Evolutionary conservation across 106 monocot genomes (phyloP), one percentile per base, ranked within the genome.

Genomic region (Posidonia australis): DNA sequence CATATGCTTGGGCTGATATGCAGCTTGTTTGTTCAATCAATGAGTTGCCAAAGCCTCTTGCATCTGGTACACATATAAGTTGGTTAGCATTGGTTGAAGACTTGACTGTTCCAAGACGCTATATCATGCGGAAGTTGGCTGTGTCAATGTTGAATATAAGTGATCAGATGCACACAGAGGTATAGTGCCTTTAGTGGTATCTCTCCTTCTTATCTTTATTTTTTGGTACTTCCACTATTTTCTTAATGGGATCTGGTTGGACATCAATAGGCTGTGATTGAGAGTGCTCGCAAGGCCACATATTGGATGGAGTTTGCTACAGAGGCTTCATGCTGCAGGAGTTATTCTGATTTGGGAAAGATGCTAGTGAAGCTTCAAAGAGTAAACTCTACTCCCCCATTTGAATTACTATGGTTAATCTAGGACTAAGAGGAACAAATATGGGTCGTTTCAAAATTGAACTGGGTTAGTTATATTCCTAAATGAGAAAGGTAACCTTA

Each of bases 31-130:
- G 74, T 54, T 65, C 89, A 36, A 89, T 93, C 16, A 71, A 76
- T 48, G 86, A 89, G 29, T 72, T 67, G 62, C 93, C 93, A 44
- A 64, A 72, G 67, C 85, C 89, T 51, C 89, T 93, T 65, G 73
- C 67, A 58, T 77, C 73, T 70, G 93, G 88, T 51, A 81, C 74
- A 48, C 89, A 93, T 76, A 67, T 67, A 48, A 89, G 62, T 66
- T 93, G 89, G 93, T 74, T 83, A 72, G 78, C 79, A 32, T 44
- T 89, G 52, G 93, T 93, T 53, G 81, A 80, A 58, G 93, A 93
- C 53, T 56, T 89, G 65, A 76, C 65, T 65, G 25, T 28, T 52
- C 71, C 63, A 44, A 63, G 63, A 29, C 63, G 43, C 21, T 63
- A 54, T 54, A 63, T 72, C 43, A 72, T 63, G 54, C 36, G 54